Base-by-base conservation (phyloP, 495 filamentous ascomycete species). In the Neohortaea acidophila region DNA sequence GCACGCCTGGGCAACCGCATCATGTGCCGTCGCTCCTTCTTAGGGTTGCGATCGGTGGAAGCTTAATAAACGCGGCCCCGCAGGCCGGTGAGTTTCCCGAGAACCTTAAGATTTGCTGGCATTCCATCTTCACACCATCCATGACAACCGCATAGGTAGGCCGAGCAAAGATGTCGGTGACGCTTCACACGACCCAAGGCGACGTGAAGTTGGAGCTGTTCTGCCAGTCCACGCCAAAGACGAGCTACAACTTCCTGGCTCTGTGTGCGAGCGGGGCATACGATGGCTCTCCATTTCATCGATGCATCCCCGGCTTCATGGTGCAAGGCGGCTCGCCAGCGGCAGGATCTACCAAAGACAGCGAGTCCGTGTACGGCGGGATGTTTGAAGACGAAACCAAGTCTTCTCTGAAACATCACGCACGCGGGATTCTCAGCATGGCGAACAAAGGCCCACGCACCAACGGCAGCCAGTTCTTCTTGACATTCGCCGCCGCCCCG, bases 161-260 rank as follows among this genome's bases (percentile, higher is more conserved):
- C n/a, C n/a, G n/a, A n/a, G 7, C 24, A 19, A 15, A 19, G 8
- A 48, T 49, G 46, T 29, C 46, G n/a, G 37, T 49, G 1, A 49
- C 46, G 5, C 70, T 97, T 9, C 84, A 94, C 63, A 97, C 89
- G 28, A 80, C 75, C 13, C 69, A 78, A 38, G 89, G 89, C 47
- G 80, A 87, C 59, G 70, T 97, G 53, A 97, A 96, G 61, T 73
- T 96, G 56, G 89, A 97, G 57, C 64, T 97, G 38, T 96, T 94
- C 63, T 94, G 87, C 63, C 84, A 93, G 63, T 75, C 77, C 51
- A 82, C 91, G 20, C 89, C 89, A 35, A 78, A 91, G 58, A 94
- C 91, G 2, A 75, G 82, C 2, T 53, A 92, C 79, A 97, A 96
- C 64, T 97, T 97, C 63, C 75, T 97, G 44, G 89, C 87, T 31